These are phyloP conservation scores for Dalbergia oliveri DNA, from an alignment of 306 rosid genomes.

Conservation along the genomic window DNA sequence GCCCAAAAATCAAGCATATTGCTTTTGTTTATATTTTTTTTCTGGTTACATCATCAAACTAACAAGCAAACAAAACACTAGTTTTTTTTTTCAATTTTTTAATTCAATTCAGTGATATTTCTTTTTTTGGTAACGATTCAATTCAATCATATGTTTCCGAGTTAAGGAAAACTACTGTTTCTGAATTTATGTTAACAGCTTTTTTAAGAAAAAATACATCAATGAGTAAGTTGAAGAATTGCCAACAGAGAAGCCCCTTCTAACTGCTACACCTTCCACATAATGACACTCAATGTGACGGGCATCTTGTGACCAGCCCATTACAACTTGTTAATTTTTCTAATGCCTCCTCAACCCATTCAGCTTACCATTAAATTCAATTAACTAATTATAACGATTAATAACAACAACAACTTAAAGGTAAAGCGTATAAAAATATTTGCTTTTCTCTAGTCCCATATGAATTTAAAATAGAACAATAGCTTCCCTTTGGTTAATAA, in stretches of 20 bases:
- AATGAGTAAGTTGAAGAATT: not conserved
- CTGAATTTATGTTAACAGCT: not conserved
- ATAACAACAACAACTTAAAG: not conserved
- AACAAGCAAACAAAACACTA: not conserved
- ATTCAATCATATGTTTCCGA: not conserved
- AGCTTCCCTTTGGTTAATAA: not conserved
- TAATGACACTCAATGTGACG: not conserved
- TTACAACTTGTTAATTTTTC: not conserved
- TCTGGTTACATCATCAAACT: not conserved
- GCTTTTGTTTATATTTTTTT: not conserved
- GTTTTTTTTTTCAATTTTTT: no score
- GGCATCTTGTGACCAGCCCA: not conserved
- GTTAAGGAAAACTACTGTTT: not conserved
- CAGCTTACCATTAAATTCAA: not conserved
- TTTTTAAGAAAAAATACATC: not conserved
- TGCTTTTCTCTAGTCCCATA: not conserved
- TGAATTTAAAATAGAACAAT: not conserved
- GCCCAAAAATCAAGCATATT: slow-evolving; percentile 25
- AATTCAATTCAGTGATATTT: not conserved
- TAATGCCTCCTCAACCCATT: not conserved
- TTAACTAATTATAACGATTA: slow-evolving; percentile 2
- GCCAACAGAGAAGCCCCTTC: slow-evolving; percentile 32
- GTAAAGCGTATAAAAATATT: not conserved
- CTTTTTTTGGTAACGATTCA: not conserved
- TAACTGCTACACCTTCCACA: slow-evolving; percentile 50